These are phyloP conservation scores for Papiliotrema flavescens DNA, from an alignment of 1,284 basidiomycete genomes.

Conservation along the genomic window DNA sequence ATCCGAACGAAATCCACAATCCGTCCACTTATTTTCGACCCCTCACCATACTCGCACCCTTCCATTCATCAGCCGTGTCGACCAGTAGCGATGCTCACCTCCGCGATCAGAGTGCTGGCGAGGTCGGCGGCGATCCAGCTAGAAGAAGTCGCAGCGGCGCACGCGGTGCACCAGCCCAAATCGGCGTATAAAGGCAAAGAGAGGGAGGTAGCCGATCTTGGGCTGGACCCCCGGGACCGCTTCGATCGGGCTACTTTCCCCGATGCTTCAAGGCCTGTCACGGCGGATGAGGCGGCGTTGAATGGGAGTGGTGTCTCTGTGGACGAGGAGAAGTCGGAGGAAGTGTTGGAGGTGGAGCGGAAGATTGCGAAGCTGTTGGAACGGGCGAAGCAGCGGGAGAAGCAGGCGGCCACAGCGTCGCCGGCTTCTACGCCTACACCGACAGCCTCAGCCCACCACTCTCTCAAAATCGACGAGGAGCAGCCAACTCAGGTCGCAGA, in stretches of 20 bases:
- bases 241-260: not conserved
- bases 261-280: too few relatives aligned
- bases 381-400: not conserved
- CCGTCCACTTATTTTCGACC: not conserved
- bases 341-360: not conserved
- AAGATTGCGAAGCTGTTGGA: not conserved
- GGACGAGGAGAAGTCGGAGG: not conserved
- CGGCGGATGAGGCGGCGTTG: too few relatives aligned
- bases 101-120: constrained; percentile 38
- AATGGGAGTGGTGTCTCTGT: not conserved
- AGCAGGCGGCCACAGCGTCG: too few relatives aligned
- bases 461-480: not conserved
- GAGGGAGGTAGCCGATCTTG: not conserved
- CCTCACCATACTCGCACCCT: not conserved
- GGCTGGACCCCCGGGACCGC: not conserved
- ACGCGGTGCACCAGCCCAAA: constrained; percentile 2
- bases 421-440: not conserved
- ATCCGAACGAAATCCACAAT: not conserved
- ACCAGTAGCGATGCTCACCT: constrained; percentile 20
- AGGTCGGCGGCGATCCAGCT: constrained; percentile 42
- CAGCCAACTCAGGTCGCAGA: not conserved
- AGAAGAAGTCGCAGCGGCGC: constrained; percentile 34
- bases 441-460: not conserved
- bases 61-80: not conserved
- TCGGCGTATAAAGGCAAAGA: constrained; percentile 7